Percentiles rank a stretch among this genome's conserved stretches.
Conservation (phyloP, 2,329 filamentous ascomycete genomes). For the Scytalidium sp. region DNA sequence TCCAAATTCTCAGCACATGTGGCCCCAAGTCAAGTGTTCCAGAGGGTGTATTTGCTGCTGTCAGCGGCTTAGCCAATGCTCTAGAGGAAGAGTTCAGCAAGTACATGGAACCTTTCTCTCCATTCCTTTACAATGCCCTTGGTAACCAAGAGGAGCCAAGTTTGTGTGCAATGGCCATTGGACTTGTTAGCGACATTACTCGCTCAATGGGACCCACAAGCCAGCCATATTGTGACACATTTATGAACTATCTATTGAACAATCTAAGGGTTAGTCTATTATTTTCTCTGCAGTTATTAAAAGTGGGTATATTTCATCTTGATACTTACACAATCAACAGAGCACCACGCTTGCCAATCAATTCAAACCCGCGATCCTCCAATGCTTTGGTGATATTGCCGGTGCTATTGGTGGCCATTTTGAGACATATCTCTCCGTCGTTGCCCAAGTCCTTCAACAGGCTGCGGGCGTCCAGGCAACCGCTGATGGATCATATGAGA, state of each 20-base stretch:
- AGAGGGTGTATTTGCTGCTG: conserved; percentile 87
- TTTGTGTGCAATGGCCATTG: conserved; percentile 95
- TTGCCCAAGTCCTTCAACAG: conserved; percentile 91
- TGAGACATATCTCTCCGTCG: conserved; percentile 87
- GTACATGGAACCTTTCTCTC: conserved; percentile 95
- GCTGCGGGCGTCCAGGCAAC: conserved; percentile 78
- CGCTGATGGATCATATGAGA: conserved; percentile 83
- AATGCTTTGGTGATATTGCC: conserved; percentile 97
- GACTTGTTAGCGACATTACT: conserved; percentile 93
- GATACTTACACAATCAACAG: conserved; percentile 42
- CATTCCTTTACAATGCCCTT: conserved; percentile 90
- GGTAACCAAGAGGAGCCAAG: conserved; percentile 93
- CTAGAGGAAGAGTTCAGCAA: conserved; percentile 91
- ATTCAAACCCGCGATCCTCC: conserved; percentile 96
- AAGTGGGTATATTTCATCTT: conserved; percentile 4
- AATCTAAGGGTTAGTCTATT: conserved; percentile 69
- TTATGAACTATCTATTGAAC: conserved; percentile 97
- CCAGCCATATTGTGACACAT: conserved; percentile 92
- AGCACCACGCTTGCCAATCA: conserved; percentile 87
- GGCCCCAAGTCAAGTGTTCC: conserved; percentile 89
- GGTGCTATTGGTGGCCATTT: conserved; percentile 90
- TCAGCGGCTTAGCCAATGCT: conserved; percentile 87
- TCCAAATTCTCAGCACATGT: conserved; percentile 75
- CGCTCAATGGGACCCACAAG: conserved; percentile 86
- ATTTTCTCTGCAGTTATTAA: conserved; percentile 12